A percentile compares a stretch with the other conserved stretches of the same genome.
Evolutionary conservation across 331 rosid species (phyloP).

Genomic region (Phaseolus coccineus): DNA sequence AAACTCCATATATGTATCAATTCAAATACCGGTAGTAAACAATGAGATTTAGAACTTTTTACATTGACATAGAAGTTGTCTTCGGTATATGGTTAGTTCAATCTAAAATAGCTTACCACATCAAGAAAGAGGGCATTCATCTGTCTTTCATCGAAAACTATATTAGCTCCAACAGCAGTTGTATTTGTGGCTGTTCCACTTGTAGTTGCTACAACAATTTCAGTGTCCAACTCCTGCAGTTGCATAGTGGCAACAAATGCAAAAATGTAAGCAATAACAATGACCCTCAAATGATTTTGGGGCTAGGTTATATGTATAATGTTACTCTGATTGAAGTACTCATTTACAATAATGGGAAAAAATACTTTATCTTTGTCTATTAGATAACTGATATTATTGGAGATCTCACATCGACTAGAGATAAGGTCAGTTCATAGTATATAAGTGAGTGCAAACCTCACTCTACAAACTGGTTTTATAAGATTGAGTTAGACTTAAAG

Average conservation of each 20-base stretch:
- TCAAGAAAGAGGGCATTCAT: constrained; percentile 98
- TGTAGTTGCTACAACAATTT: constrained; percentile 78
- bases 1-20: constrained; percentile 26
- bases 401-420: too few species aligned
- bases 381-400: background rate
- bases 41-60: constrained; percentile 15
- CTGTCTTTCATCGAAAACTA: constrained; percentile 93
- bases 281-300: background rate
- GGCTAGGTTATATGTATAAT: constrained; percentile 27
- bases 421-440: too few species aligned
- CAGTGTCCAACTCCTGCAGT: constrained; percentile 95
- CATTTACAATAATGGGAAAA: background rate
- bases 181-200: constrained; percentile 65
- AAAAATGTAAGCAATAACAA: constrained; percentile 35
- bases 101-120: constrained; percentile 68
- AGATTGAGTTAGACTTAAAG: too few species aligned
- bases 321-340: constrained; percentile 11
- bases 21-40: constrained; percentile 10
- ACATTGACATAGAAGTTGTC: constrained; percentile 8
- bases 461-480: too few species aligned
- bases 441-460: too few species aligned
- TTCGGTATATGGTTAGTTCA: background rate
- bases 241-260: constrained; percentile 7
- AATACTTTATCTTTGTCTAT: background rate
- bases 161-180: constrained; percentile 84